phyloP scores from a whole-genome alignment of 2,329 filamentous ascomycete genomes.

The Cladobotryum mycophilum region DNA sequence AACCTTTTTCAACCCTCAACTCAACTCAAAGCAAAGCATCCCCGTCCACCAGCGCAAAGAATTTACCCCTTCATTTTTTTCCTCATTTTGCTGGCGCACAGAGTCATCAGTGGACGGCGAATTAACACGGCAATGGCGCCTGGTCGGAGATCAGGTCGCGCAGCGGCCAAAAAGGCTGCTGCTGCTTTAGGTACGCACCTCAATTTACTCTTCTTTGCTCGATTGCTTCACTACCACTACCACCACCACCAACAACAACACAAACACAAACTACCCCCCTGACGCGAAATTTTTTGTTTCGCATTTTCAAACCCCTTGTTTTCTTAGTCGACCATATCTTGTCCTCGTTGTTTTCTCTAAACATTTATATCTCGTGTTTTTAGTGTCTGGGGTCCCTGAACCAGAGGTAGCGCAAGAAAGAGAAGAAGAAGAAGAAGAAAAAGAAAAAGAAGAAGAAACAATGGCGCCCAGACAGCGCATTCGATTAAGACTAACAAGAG shows the following conservation, averaged over 20 bases:
- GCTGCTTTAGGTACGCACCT: conserved; percentile 44
- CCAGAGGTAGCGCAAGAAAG: neutral
- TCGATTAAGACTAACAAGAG: conserved; percentile 29
- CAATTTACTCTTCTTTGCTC: conserved; percentile 7
- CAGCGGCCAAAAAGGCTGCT: conserved; percentile 47
- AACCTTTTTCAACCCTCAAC: neutral
- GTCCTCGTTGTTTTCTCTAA: neutral
- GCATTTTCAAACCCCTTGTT: neutral
- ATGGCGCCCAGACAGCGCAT: conserved; percentile 26
- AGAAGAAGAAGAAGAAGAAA: neutral
- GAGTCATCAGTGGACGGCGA: neutral
- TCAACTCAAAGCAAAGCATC: neutral
- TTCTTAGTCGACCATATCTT: neutral
- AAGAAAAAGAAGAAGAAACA: conserved; percentile 1
- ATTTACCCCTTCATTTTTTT: neutral
- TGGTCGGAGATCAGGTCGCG: conserved; percentile 46
- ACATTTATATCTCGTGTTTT: neutral
- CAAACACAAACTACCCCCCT: neutral
- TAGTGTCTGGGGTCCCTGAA: neutral
- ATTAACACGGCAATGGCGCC: conserved; percentile 19
- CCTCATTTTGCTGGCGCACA: too few relatives aligned
- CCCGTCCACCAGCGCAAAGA: neutral
- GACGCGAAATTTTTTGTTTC: neutral
- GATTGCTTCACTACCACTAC: neutral
- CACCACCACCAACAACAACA: neutral